Base-by-base conservation (phyloP, 331 rosid genomes). In the Phaseolus coccineus region DNA sequence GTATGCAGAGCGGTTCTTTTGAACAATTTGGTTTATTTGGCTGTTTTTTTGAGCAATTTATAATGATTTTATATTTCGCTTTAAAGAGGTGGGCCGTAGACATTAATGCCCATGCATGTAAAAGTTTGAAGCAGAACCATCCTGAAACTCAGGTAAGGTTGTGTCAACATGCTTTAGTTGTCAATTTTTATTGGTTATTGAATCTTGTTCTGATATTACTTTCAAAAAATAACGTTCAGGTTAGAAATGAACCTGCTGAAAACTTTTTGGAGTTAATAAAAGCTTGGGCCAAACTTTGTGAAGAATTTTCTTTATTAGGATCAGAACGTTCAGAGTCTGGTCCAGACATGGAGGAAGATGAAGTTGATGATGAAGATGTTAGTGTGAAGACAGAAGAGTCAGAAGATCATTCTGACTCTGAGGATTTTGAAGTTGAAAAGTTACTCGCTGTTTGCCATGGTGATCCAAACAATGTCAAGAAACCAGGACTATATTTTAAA, bases 31-130 rank as follows among this genome's bases (percentile, higher is more conserved):
- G 42, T 75, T 58, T 6, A 25, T 44, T 69, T 28, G 46, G 7
- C 13, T 47, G 16, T 25, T 37, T 1, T 22, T 42, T 53, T 37
- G 5, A 44, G 13, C 27, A 44, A 25, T 57, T 40, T 64, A 56
- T 6, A 57, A 59, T 52, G 46, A 12, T 40, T 30, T 81, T 74
- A 15, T 33, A 8, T 68, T 81, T 47, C 30, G 28, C 14, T 69
- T 67, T 4, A 13, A 33, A 86, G 90, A 82, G 82, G 70, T 87
- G 90, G 90, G 87, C 90, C 30, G 87, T 84, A 30, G 90, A 87
- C 42, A 82, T 77, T 2, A 87, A 87, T 9, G 0, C 31, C 12
- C 25, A 69, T 64, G 87, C 87, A 1, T 84, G 90, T 6, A 47
- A 87, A 70, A 87, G 87, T 73, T 6, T 87, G 15, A 87, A 78